Evolutionary conservation across 768 basidiomycete genomes (phyloP), one percentile per base, ranked within the genome.

Genomic region (Rhodotorula graminis): DNA sequence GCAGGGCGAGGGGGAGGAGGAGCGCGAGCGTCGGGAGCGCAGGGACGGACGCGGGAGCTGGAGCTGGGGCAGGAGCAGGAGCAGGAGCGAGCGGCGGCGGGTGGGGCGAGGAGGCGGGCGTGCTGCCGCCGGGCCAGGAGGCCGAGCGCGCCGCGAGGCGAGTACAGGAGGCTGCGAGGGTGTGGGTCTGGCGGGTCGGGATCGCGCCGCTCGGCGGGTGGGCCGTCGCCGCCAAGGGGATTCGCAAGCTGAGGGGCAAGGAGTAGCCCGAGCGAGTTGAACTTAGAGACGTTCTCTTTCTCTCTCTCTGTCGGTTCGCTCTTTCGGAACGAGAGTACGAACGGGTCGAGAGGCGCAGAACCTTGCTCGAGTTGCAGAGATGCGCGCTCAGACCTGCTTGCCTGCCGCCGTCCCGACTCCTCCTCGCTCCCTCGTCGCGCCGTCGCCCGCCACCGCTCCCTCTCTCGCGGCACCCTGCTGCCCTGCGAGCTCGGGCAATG

Each of bases 111-210:
- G 47, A 60, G 15, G 27, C n/a, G 46, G 15, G 23, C 55, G 11
- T 31, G 40, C 23, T 65, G 16, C 49, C 58, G 52, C 61, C 67
- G 1, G 67, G 67, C 27, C 50, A 61, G 47, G 74, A 65, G 29
- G 47, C 63, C 3, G 74, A 76, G 42, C 31, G 61, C 7, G 37
- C 18, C 2, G 71, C 65, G 46, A 61, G 71, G 65, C 33, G 52
- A 31, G 40, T 76, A 42, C 53, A 72, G 46, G 74, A 76, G 59
- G 40, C 56, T 2, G 74, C 67, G 9, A 52, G 68, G 65, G n/a
- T 76, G 37, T 76, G 74, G 74, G 71, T 67, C 14, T 76, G 74
- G 74, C 53, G 74, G 47, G 33, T 68, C 15, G 74, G 74, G n/a
- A 76, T 76, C 15, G 18, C 33, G 0, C 71, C 69, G n/a, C 37